Percentiles rank a stretch among this genome's conserved stretches.
Conservation (phyloP, 148 eudicot genomes). For the Camellia japonica region DNA sequence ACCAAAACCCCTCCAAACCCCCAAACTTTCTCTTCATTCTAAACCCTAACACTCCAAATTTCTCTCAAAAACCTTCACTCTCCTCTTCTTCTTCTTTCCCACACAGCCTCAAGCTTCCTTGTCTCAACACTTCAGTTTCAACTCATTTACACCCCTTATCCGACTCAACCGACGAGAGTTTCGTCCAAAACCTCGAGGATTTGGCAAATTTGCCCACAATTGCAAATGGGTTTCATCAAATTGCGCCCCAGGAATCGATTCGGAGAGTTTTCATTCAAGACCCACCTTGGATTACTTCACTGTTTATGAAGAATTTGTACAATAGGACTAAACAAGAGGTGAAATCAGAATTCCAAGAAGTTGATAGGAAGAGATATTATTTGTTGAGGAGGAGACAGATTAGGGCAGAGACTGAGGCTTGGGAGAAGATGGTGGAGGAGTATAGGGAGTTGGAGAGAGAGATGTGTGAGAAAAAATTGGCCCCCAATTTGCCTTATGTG, state of each 20-base stretch:
- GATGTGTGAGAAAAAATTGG: constrained; percentile 83
- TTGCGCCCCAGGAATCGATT: constrained; percentile 18
- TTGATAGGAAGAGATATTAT: constrained; percentile 42
- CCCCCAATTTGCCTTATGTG: constrained; percentile 83
- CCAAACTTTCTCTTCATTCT: constrained; percentile 33
- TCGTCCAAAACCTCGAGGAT: constrained; percentile 28
- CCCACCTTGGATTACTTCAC: constrained; percentile 74
- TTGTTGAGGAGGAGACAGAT: constrained; percentile 72
- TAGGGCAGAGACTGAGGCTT: constrained; percentile 81
- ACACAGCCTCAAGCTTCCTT: constrained; percentile 47
- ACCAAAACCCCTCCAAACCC: constrained; percentile 26
- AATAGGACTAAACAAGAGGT: constrained; percentile 21
- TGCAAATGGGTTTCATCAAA: constrained; percentile 32
- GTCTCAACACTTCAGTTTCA: constrained; percentile 34
- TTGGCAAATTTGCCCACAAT: constrained; percentile 32
- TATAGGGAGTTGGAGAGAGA: constrained; percentile 71
- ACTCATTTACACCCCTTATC: constrained; percentile 41
- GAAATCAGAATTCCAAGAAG: constrained; percentile 33
- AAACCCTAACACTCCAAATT: constrained; percentile 23
- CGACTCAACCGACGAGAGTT: constrained; percentile 59
- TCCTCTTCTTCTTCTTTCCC: constrained; percentile 49
- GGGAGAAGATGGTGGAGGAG: constrained; percentile 85
- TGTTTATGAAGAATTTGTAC: constrained; percentile 45
- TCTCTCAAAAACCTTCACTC: constrained; percentile 22
- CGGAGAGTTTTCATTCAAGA: constrained; percentile 54